phyloP scores from a whole-genome alignment of 495 filamentous ascomycete species.

The Cladorrhinum samala region DNA sequence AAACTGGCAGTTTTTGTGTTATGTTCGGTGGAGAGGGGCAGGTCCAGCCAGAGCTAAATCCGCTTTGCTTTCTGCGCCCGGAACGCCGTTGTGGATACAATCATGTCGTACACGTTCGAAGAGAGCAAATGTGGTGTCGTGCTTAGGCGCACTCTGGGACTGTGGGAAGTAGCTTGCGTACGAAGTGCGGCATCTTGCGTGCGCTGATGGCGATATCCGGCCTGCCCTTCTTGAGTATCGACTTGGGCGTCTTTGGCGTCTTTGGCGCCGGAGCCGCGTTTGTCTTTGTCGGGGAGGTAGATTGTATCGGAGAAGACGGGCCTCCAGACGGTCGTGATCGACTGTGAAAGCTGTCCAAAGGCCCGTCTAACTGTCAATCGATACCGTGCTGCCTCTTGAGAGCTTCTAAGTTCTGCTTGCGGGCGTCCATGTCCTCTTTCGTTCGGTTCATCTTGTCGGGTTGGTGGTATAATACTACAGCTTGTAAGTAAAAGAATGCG shows the following conservation, averaged over 20 bases:
- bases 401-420: constrained; percentile 95
- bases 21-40: constrained; percentile 15
- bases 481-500: constrained; percentile 12
- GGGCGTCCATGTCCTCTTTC: constrained; percentile 88
- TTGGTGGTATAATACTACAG: constrained; percentile 90
- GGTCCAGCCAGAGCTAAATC: constrained; percentile 15
- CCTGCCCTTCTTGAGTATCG: constrained; percentile 30
- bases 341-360: constrained; percentile 46
- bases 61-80: constrained; percentile 17
- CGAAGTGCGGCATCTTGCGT: constrained; percentile 39
- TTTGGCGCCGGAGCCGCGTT: constrained; percentile 23
- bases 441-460: constrained; percentile 93
- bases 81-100: constrained; percentile 21
- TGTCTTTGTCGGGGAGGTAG: constrained; percentile 30
- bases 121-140: constrained; percentile 17
- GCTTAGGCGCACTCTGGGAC: constrained; percentile 33
- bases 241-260: constrained; percentile 24
- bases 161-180: constrained; percentile 37
- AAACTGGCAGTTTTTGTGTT: constrained; percentile 21
- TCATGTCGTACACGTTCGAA: constrained; percentile 17
- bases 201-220: constrained; percentile 29
- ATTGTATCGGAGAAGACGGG: constrained; percentile 43
- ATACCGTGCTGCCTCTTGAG: constrained; percentile 97
- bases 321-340: constrained; percentile 42
- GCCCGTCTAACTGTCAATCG: constrained; percentile 76